Percentiles rank a stretch among this genome's conserved stretches.
Conservation (phyloP, 2,329 filamentous ascomycete species). For the Botryotinia calthae region DNA sequence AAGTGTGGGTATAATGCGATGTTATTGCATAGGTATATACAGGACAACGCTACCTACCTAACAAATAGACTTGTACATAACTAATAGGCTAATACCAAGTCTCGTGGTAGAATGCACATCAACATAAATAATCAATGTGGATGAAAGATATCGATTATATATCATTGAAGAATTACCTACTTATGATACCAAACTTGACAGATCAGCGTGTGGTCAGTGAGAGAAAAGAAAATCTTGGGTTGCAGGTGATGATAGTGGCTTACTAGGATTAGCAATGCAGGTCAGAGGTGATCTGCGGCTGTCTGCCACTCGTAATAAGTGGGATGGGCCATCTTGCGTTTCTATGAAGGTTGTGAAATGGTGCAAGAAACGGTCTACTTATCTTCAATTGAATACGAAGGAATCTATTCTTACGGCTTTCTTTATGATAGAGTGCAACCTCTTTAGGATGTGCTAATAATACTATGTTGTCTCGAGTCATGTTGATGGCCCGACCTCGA, state of each 20-base stretch:
- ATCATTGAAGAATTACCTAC: neutral
- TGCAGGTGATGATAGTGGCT: slow-evolving; percentile 10
- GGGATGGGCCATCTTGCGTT: neutral
- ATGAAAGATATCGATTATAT: neutral
- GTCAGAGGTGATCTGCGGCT: slow-evolving; percentile 6
- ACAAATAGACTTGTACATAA: neutral
- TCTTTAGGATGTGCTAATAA: neutral
- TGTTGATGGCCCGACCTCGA: neutral
- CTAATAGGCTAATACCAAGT: neutral
- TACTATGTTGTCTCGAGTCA: neutral
- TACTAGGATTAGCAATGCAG: slow-evolving; percentile 10
- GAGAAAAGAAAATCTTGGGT: neutral
- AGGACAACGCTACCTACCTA: neutral
- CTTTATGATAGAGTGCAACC: neutral
- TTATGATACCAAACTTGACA: neutral
- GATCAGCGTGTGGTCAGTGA: slow-evolving; percentile 8
- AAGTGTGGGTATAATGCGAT: neutral
- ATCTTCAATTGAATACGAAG: neutral
- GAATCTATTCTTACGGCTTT: neutral
- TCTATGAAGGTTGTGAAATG: neutral
- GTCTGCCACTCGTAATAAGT: slow-evolving; percentile 8
- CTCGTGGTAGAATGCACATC: neutral
- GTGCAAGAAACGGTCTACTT: neutral
- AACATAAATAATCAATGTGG: neutral
- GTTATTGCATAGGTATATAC: neutral